Evolutionary conservation across 2,329 filamentous ascomycete genomes (phyloP), one percentile per base, ranked within the genome.

Genomic region (Diaporthe australafricana): DNA sequence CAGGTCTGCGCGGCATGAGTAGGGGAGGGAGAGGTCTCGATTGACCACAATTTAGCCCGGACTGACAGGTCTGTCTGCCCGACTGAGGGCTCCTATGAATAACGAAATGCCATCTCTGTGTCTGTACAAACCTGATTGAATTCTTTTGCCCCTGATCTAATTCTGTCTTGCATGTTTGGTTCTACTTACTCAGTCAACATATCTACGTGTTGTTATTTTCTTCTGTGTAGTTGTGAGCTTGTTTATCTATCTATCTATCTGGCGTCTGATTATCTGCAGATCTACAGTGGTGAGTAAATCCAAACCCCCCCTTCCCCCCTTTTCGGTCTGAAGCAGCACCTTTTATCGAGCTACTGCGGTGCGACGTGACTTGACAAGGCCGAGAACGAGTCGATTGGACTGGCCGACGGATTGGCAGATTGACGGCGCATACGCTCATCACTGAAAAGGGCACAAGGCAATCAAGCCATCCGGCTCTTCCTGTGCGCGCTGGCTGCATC

Each of bases 261-360:
- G 57, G 42, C 30, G 42, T 63, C 50, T 65, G 60, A 65, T 65
- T 65, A 27, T 65, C 60, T 65, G 45, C 60, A 65, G 60, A 65
- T 65, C 60, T 48, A 50, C 56, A 60, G 56, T 30, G n/a, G 22
- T 35, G 12, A 42, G 35, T 27, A 14, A n/a, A 11, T 50, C 45
- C 45, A 38, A 38, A 7, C 60, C 60, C 35, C 60, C 45, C 45
- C 60, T 20, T n/a, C n/a, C n/a, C n/a, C n/a, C 45, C 60, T 45
- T 22, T 32, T 50, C 42, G 12, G 20, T 35, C 8, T 62, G 60
- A 42, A 47, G 60, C 42, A 63, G 60, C 60, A 48, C 30, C 30
- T 35, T 65, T 65, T 14, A 25, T 50, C 60, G 60, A 65, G 60
- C 60, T 65, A 65, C 45, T 65, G 60, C 60, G 60, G 60, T 65